Evolutionary conservation across 2,329 filamentous ascomycete genomes (phyloP).

Genomic region (Chlorencoelia australis): DNA sequence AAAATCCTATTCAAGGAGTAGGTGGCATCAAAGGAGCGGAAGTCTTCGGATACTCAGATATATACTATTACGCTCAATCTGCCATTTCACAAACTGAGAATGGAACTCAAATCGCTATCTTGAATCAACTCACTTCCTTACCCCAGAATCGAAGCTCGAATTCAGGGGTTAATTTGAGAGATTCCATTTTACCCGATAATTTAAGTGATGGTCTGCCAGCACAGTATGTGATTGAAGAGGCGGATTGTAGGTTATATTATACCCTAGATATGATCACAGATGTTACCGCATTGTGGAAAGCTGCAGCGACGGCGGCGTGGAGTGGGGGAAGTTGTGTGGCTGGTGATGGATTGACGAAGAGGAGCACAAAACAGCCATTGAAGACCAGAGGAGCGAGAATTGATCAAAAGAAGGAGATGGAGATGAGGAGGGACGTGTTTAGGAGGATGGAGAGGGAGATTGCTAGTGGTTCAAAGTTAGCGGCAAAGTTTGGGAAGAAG

Average conservation of each 20-base stretch:
- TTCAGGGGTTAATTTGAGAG: constrained; percentile 33
- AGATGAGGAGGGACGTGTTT: background rate
- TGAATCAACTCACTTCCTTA: constrained; percentile 12
- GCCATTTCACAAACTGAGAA: constrained; percentile 10
- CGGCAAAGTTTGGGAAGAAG: too few species aligned
- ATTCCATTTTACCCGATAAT: constrained; percentile 26
- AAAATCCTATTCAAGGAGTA: constrained; percentile 47
- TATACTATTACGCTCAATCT: constrained; percentile 15
- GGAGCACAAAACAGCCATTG: too few species aligned
- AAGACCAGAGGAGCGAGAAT: constrained; percentile 1
- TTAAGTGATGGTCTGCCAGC: constrained; percentile 33
- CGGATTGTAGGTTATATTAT: constrained; percentile 52
- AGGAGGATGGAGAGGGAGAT: background rate
- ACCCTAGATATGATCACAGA: constrained; percentile 43
- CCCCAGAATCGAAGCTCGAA: constrained; percentile 22
- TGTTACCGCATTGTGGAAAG: constrained; percentile 42
- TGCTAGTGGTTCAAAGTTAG: too few species aligned
- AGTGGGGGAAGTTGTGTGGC: constrained; percentile 29
- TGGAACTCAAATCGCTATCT: constrained; percentile 6
- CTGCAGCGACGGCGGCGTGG: constrained; percentile 32
- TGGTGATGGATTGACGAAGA: constrained; percentile 16
- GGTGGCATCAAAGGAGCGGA: constrained; percentile 55
- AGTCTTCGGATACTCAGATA: constrained; percentile 13
- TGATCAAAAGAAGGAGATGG: background rate
- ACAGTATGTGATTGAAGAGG: constrained; percentile 51